Evolutionary conservation across 2,329 filamentous ascomycete species (phyloP).

Genomic region (Zarea fungicola): DNA sequence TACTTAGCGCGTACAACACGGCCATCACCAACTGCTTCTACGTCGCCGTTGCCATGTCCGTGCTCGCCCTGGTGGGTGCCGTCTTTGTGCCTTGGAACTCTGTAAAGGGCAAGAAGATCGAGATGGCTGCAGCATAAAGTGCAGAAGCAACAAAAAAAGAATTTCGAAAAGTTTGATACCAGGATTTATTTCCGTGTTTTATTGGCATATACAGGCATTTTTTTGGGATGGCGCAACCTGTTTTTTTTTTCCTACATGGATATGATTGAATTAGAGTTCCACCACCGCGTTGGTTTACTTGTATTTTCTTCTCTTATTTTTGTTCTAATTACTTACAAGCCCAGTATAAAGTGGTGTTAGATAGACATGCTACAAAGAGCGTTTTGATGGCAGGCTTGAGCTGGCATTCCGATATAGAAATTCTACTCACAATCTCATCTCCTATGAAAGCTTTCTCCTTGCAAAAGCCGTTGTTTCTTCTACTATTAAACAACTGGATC

Average conservation of each 20-base stretch:
- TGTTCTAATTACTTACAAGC: background rate
- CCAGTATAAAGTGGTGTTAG: background rate
- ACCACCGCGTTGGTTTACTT: background rate
- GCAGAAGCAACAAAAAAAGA: background rate
- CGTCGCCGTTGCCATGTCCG: constrained; percentile 39
- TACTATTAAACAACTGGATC: too few species aligned
- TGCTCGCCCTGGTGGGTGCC: constrained; percentile 37
- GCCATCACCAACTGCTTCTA: constrained; percentile 39
- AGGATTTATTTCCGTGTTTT: background rate
- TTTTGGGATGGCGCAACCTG: constrained; percentile 7
- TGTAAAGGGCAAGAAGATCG: constrained; percentile 49
- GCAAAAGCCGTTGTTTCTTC: too few species aligned
- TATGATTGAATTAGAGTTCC: background rate
- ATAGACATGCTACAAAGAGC: too few species aligned
- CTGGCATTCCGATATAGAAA: too few species aligned
- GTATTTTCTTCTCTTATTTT: background rate
- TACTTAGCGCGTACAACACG: constrained; percentile 39
- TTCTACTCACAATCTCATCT: too few species aligned
- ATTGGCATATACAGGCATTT: background rate
- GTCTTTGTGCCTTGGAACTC: constrained; percentile 49
- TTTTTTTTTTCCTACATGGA: background rate
- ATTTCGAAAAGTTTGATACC: too few species aligned
- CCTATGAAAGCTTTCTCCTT: too few species aligned
- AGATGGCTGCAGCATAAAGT: constrained; percentile 23
- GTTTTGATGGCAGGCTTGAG: too few species aligned